Percentiles rank a stretch among this genome's conserved stretches.
Evolutionary conservation across 148 eudicot genomes (phyloP).

Genomic region (Silene conica): DNA sequence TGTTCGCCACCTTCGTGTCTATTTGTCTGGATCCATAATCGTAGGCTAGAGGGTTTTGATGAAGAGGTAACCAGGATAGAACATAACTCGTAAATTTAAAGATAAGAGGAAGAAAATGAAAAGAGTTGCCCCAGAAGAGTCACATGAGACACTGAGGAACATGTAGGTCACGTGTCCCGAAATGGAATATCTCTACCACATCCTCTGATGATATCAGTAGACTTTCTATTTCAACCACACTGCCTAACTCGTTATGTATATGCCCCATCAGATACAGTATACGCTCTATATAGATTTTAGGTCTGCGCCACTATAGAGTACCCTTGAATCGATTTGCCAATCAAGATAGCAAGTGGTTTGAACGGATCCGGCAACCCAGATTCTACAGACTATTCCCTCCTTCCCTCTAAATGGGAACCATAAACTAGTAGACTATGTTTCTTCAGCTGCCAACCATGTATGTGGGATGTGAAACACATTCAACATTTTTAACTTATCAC

Average conservation of each 20-base stretch:
- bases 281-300: background rate
- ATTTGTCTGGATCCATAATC: slow-evolving; percentile 21
- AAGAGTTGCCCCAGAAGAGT: background rate
- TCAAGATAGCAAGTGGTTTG: background rate
- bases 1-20: slow-evolving; percentile 21
- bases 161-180: background rate
- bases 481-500: background rate
- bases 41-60: slow-evolving; percentile 12
- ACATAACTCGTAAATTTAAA: slow-evolving; percentile 18
- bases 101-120: slow-evolving; percentile 3
- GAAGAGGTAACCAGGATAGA: slow-evolving; percentile 21
- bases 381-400: background rate
- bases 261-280: background rate
- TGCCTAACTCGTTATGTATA: background rate
- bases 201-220: slow-evolving; percentile 17
- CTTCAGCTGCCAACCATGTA: background rate
- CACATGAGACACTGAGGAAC: background rate
- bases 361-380: no score
- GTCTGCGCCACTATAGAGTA: background rate
- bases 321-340: background rate
- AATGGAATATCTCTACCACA: background rate
- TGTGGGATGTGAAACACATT: background rate
- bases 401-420: background rate
- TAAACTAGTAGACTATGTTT: background rate
- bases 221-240: background rate